Percentiles rank a stretch among this genome's conserved stretches.
Evolutionary conservation across 2,329 filamentous ascomycete species (phyloP).

Genomic region (Trichocomaceae sp.): DNA sequence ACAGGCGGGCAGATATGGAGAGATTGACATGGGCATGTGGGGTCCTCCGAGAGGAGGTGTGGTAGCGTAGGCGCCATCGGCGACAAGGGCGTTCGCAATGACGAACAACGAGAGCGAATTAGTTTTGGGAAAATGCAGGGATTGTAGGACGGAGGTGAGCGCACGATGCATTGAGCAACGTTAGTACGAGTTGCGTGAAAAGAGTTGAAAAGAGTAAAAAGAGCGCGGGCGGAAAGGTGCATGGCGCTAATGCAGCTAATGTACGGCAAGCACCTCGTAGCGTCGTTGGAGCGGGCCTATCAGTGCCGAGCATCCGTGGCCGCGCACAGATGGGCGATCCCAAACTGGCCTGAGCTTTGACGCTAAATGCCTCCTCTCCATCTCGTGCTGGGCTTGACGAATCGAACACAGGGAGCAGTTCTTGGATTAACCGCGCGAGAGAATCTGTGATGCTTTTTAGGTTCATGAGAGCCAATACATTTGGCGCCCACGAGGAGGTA

Average conservation of each 20-base stretch:
- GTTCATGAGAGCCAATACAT: background rate
- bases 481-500: background rate
- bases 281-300: background rate
- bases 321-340: background rate
- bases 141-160: background rate
- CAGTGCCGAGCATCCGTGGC: background rate
- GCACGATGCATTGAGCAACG: background rate
- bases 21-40: conserved; percentile 4
- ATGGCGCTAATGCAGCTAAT: background rate
- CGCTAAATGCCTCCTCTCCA: too few relatives aligned
- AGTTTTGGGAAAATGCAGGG: background rate
- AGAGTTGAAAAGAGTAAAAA: too few relatives aligned
- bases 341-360: background rate
- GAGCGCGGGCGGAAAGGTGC: conserved; percentile 4
- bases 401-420: background rate
- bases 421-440: background rate
- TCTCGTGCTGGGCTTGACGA: background rate
- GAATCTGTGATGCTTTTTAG: background rate
- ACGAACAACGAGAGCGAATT: conserved; percentile 2
- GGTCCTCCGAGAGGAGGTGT: background rate
- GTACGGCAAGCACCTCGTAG: conserved; percentile 8
- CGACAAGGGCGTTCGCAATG: conserved; percentile 1
- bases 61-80: background rate
- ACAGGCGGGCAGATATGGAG: conserved; percentile 1
- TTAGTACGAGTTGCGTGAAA: background rate